Conservation (phyloP, 768 basidiomycete species). For the Boletus rubropictus region DNA sequence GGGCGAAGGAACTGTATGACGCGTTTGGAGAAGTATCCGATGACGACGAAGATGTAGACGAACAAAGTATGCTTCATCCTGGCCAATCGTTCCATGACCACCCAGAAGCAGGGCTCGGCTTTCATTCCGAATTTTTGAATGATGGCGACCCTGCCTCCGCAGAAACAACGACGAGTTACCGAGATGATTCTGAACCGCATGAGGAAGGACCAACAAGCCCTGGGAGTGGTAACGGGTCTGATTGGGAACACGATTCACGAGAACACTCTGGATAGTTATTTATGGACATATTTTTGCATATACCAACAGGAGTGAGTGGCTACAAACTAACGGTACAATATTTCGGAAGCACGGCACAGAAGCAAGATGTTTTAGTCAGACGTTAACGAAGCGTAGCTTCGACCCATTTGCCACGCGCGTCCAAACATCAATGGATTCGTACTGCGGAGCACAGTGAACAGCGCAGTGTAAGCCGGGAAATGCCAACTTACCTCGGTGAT, state of each 20-base stretch:
- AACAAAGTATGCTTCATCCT: conserved; percentile 56
- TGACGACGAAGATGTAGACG: conserved; percentile 74
- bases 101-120: conserved; percentile 40
- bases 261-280: conserved; percentile 25
- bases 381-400: conserved; percentile 63
- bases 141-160: conserved; percentile 57
- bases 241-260: conserved; percentile 69
- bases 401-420: conserved; percentile 78
- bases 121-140: conserved; percentile 79
- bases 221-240: conserved; percentile 46
- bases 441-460: conserved; percentile 45
- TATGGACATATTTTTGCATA: conserved; percentile 22
- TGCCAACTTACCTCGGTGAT: conserved; percentile 59
- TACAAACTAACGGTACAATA: conserved; percentile 3
- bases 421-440: conserved; percentile 80
- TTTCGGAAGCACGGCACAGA: no score
- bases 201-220: conserved; percentile 27
- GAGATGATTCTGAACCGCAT: conserved; percentile 47
- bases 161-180: conserved; percentile 33
- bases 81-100: conserved; percentile 31
- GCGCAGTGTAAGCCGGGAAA: conserved; percentile 1
- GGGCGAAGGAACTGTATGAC: conserved; percentile 90
- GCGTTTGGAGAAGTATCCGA: conserved; percentile 91
- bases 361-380: conserved; percentile 13
- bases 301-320: conserved; percentile 7